Evolutionary conservation across 2,329 filamentous ascomycete species (phyloP).

Genomic region (Neonectria sp.): DNA sequence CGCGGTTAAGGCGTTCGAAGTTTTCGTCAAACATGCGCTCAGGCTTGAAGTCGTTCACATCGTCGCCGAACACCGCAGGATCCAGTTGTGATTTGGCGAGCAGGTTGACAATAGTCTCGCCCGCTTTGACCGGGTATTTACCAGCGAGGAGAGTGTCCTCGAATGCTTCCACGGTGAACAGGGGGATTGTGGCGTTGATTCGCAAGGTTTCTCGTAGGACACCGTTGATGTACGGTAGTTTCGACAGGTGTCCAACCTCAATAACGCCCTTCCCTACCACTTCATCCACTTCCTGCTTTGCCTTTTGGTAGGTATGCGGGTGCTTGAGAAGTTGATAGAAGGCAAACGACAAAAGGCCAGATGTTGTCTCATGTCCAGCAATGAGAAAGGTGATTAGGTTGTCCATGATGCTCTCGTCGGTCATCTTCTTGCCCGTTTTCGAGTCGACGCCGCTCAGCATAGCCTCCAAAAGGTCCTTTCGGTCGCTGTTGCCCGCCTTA

Average conservation of each 20-base stretch:
- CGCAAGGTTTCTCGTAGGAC: conserved; percentile 76
- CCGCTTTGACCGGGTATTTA: conserved; percentile 70
- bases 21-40: conserved; percentile 80
- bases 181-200: conserved; percentile 71
- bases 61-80: conserved; percentile 73
- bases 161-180: conserved; percentile 67
- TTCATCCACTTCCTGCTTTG: conserved; percentile 76
- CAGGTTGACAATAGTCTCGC: conserved; percentile 64
- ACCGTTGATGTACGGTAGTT: conserved; percentile 76
- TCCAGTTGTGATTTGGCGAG: conserved; percentile 72
- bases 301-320: conserved; percentile 70
- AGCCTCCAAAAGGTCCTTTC: conserved; percentile 78
- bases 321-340: conserved; percentile 76
- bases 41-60: conserved; percentile 76
- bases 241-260: conserved; percentile 71
- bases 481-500: conserved; percentile 66
- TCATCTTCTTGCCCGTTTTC: conserved; percentile 76
- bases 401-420: conserved; percentile 73
- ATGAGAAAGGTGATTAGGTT: conserved; percentile 82
- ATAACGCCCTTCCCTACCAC: conserved; percentile 73
- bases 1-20: conserved; percentile 72
- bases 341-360: conserved; percentile 75
- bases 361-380: conserved; percentile 80
- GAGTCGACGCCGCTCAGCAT: conserved; percentile 79
- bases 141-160: conserved; percentile 69